A percentile compares a stretch with the other conserved stretches of the same genome.
Conservation (phyloP, 2,329 filamentous ascomycete species). For the Pseudogymnoascus sp. region DNA sequence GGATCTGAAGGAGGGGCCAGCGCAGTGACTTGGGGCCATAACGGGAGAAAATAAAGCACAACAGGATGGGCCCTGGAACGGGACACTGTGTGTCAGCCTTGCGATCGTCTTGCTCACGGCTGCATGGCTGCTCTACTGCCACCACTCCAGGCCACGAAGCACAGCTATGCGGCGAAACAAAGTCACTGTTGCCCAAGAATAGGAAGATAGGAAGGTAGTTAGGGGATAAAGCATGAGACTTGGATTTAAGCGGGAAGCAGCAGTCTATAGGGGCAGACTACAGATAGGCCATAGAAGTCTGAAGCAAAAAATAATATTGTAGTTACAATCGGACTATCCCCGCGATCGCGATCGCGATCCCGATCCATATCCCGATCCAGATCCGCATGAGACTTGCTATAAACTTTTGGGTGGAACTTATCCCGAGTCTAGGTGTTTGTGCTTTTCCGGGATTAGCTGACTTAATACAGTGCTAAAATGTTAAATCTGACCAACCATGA, state of each 20-base stretch:
- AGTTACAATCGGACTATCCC: background rate
- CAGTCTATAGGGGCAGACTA: background rate
- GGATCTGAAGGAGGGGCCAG: constrained; percentile 30
- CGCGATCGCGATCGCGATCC: background rate
- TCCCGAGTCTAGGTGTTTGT: background rate
- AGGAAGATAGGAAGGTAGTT: background rate
- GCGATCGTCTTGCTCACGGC: background rate
- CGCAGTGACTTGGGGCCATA: background rate
- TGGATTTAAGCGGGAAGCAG: background rate
- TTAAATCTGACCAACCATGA: background rate
- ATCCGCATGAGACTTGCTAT: background rate
- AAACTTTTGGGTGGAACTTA: background rate
- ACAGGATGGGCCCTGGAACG: background rate
- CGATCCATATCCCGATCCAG: background rate
- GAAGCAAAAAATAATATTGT: background rate
- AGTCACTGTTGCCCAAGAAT: background rate
- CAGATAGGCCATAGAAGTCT: background rate
- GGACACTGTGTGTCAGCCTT: background rate
- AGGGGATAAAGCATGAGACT: background rate
- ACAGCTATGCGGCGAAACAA: background rate
- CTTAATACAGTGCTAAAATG: background rate
- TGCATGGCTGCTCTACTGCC: background rate
- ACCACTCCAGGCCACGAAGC: background rate
- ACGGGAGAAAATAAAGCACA: background rate
- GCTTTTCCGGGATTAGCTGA: background rate